Evolutionary conservation across 139 green algal species (phyloP), one percentile per base, ranked within the genome.

Genomic region (Chlorella vulgaris): DNA sequence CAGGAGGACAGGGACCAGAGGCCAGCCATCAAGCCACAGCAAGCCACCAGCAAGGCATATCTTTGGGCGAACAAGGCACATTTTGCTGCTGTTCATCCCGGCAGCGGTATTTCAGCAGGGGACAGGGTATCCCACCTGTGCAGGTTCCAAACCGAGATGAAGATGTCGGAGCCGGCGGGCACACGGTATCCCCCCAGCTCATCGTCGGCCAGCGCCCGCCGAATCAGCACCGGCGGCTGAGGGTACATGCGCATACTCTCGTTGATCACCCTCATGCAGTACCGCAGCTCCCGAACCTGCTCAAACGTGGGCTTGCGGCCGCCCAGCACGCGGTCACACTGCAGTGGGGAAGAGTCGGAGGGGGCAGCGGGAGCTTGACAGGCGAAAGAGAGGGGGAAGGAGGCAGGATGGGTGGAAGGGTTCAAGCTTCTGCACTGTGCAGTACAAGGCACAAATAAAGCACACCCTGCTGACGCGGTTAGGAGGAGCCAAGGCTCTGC

Each of bases 171-270:
- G 74, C 93, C 94, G 31, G 83, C 80, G 10, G 82, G 73, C 4
- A 93, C 69, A 13, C 61, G 50, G 74, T 84, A 92, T 22, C 87
- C 71, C 50, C 86, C 85, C 73, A 93, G 86, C 24, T 29, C 74
- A 82, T 92, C 88, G 33, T 91, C 88, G 36, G 86, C 77, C 43
- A 87, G 78, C 22, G 80, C 66, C 53, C 73, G 51, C 51, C 95
- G 86, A 76, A 98, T 98, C 60, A 98, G 95, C 77, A 98, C 95
- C 7, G 95, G 95, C 22, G 95, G 95, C 89, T 98, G 95, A 18
- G 95, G 95, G 91, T 98, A 98, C 60, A 98, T 84, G 26, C 95
- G 89, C 95, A 98, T 98, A 26, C 86, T 53, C 88, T 98, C 94
- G 73, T 93, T 94, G 85, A 98, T 94, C 13, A 95, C 90, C 15